Evolutionary conservation across 805 yeast genomes (phyloP), one percentile per base, ranked within the genome.

Genomic region (Candida vartiovaarae): DNA sequence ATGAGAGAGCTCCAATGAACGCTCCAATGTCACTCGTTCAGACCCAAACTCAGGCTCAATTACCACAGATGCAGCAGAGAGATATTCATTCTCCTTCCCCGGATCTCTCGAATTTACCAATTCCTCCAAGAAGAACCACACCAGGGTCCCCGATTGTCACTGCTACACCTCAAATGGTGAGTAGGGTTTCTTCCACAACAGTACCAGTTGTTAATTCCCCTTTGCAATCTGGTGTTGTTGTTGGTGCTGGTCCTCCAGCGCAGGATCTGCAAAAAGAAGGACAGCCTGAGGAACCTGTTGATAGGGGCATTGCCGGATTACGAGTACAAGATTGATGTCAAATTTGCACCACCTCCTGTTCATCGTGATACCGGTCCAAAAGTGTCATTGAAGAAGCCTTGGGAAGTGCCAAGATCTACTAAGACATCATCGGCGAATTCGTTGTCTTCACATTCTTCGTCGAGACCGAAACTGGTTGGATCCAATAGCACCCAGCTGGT

Each of bases 301-400:
- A 43, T 3, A 53, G 48, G n/a, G 57, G 62, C 11, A 57, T 70
- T 35, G 56, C 71, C 4, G 72, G 71, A 0, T 23, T 64, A 64
- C 44, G 53, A 60, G 30, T 57, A 68, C 42, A 48, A 63, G 9
- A 66, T 69, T 9, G 54, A 52, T 32, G 54, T 53, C 9, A 51
- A 49, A 27, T 50, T 61, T 53, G 62, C 61, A 24, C 66, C 68
- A 7, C 68, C 68, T 7, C 68, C 26, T 26, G 8, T 31, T 15
- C 28, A 29, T 24, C 28, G 10, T 32, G 30, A 28, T 28, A 28
- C 30, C 9, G 30, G 30, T 6, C 30, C 30, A 28, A 28, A 9
- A 28, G 30, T 9, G 6, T 28, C 30, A 28, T 15, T 15, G 20
- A 6, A 7, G 38, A 37, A 29, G 4, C 10, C 41, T 24, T 3